These are phyloP conservation scores for Cutaneotrichosporon cavernicola DNA, from an alignment of 1,284 basidiomycete species.

Conservation along the genomic window DNA sequence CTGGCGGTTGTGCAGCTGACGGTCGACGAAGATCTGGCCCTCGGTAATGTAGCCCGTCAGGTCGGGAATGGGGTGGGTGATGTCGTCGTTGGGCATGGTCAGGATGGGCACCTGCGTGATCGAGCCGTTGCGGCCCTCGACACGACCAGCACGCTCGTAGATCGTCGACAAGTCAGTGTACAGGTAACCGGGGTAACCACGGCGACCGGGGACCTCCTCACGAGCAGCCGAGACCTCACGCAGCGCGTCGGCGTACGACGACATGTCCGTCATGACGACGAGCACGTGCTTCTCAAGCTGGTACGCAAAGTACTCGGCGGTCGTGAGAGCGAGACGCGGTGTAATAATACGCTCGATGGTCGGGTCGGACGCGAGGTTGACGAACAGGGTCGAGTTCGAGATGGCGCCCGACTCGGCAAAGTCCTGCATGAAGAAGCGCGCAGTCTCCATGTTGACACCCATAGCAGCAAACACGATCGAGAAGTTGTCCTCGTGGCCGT, in stretches of 20 bases:
- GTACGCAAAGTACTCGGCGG: conserved; percentile 99
- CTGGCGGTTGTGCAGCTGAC: conserved; percentile 66
- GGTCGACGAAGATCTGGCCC: conserved; percentile 98
- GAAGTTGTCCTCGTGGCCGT: conserved; percentile 99
- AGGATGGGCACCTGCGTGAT: conserved; percentile 99
- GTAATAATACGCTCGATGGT: conserved; percentile 99
- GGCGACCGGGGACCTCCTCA: conserved; percentile 98
- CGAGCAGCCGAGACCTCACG: conserved; percentile 84
- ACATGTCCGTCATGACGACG: conserved; percentile 98
- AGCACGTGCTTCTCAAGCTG: conserved; percentile 99
- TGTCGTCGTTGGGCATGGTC: conserved; percentile 99
- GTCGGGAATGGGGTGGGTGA: conserved; percentile 99
- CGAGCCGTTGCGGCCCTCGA: conserved; percentile 94
- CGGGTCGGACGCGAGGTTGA: conserved; percentile 99
- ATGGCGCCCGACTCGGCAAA: conserved; percentile 98
- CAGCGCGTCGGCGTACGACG: conserved; percentile 35
- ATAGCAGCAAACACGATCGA: conserved; percentile 99
- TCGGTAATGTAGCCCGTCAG: conserved; percentile 98
- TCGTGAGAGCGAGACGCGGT: conserved; percentile 94
- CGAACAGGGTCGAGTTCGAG: conserved; percentile 96
- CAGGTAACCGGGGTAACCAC: conserved; percentile 83
- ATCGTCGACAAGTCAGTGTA: conserved; percentile 98
- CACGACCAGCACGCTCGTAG: conserved; percentile 98
- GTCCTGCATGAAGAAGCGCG: conserved; percentile 99
- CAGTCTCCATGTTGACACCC: conserved; percentile 99